Base-by-base conservation (phyloP, 805 yeast genomes). In the Naumovozyma castellii region DNA sequence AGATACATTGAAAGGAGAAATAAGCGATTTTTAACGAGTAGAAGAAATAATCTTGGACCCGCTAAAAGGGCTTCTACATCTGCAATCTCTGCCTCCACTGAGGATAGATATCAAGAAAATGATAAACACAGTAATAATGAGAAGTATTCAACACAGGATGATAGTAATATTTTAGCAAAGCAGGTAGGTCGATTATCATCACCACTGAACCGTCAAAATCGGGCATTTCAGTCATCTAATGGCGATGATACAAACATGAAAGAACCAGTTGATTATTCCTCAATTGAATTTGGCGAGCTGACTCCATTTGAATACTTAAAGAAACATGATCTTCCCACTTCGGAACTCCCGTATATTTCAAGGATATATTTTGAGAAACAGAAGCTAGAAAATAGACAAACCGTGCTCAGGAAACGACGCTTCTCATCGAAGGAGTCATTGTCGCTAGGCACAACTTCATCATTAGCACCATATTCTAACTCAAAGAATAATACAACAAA, bases 231-330 rank as follows among this genome's bases (percentile, higher is more conserved):
- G 10, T 6, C 27, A 6, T 22, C 27, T 10, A 6, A 22, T 10
- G 10, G 27, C 10, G 27, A 22, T 22, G 27, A 22, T 22, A 22
- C 6, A 6, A 22, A 10, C 10, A 6, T 6, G 27, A 22, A 10
- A 22, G 9, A 22, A 22, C 9, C 9, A 22, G 38, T 39, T 27
- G 43, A 50, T 36, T 50, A 50, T 36, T 40, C 46, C 3, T 35
- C 36, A 2, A 49, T 56, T 33, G 64, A 64, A 16, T 63, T 66
- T 48, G 66, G 64, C 34, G 64, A 62, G 5, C 46, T 65, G 38
- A 67, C 65, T 43, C 70, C 70, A 8, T 62, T 64, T 31, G 68
- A 66, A 44, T 66, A 64, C 43, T 46, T 62, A 16, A 64, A 57
- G 41, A 57, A 58, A 45, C 51, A 64, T 41, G 58, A 61, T 32